Percentiles rank a stretch among this genome's conserved stretches.
Conservation (phyloP, 306 rosid genomes). For the apple (Malus domestica) region ASM211411v1 NC_041804.1:3407501-3408000, state of each 20-base stretch:
- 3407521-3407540: constrained; percentile 64
- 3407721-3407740: constrained; percentile 42
- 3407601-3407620: background rate
- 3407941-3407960: constrained; percentile 57
- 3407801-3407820: background rate
- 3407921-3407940: constrained; percentile 58
- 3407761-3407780: constrained; percentile 5
- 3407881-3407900: constrained; percentile 57
- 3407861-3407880: constrained; percentile 3
- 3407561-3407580: constrained; percentile 50
- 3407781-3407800: constrained; percentile 4
- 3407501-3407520: constrained; percentile 40
- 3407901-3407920: constrained; percentile 82
- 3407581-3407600: constrained; percentile 18
- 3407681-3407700: background rate
- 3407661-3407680: background rate
- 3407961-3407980: constrained; percentile 25
- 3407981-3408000: background rate
- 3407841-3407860: constrained; percentile 38
- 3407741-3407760: constrained; percentile 30
- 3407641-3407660: background rate
- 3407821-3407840: constrained; percentile 6
- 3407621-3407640: background rate
- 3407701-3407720: constrained; percentile 22
- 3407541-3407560: constrained; percentile 56